Evolutionary conservation across 179 eudicot species (phyloP).

Genomic region (Camellia oleifera): DNA sequence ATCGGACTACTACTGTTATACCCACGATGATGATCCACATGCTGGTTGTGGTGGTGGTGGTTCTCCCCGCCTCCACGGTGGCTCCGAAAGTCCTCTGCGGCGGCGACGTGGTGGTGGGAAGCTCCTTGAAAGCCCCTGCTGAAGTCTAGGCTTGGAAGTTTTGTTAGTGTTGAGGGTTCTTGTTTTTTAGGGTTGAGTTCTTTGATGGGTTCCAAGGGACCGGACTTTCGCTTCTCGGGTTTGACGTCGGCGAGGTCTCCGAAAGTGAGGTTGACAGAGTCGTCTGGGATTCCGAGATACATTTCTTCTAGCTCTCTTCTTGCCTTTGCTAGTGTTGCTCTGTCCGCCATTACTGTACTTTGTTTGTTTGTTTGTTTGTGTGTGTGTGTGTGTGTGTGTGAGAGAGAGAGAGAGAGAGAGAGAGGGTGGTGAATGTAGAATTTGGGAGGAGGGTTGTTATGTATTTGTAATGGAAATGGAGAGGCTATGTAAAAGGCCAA

Average conservation of each 20-base stretch:
- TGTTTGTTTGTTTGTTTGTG: not conserved
- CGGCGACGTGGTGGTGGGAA: not conserved
- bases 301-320: conserved; percentile 42
- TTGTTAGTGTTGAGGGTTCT: conserved; percentile 16
- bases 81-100: not conserved
- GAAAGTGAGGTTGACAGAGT: conserved; percentile 41
- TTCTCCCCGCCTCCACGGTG: not conserved
- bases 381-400: not conserved
- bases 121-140: conserved; percentile 27
- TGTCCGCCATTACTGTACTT: conserved; percentile 26
- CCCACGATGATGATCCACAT: not conserved
- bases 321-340: conserved; percentile 30
- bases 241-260: conserved; percentile 35
- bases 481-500: not conserved
- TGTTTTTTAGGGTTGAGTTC: conserved; percentile 15
- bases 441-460: not conserved
- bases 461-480: not conserved
- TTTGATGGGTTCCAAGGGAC: conserved; percentile 5
- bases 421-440: not conserved
- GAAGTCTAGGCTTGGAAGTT: conserved; percentile 43
- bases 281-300: conserved; percentile 41
- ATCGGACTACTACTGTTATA: not conserved
- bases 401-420: not conserved
- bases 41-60: not conserved
- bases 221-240: conserved; percentile 20